Conservation (phyloP, 805 yeast genomes). For the Spencermartinsiella europaea region DNA sequence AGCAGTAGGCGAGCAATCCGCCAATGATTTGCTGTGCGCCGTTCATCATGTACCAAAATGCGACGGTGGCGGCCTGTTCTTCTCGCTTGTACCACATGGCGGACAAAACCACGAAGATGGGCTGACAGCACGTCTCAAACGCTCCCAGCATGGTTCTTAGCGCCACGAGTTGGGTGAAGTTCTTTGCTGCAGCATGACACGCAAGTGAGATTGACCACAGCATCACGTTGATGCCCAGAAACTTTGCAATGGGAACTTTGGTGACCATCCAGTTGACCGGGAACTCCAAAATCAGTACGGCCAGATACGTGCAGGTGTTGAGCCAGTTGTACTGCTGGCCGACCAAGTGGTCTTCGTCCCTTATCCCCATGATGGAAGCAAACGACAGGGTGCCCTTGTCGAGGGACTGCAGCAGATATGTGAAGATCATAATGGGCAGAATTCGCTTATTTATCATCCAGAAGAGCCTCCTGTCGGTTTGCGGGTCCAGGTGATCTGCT, state of each 20-base stretch:
- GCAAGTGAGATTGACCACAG: constrained; percentile 13
- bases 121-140: constrained; percentile 43
- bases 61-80: constrained; percentile 41
- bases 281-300: constrained; percentile 41
- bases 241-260: constrained; percentile 14
- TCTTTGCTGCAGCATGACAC: constrained; percentile 30
- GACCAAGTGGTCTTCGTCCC: constrained; percentile 35
- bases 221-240: constrained; percentile 9
- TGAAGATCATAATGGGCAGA: constrained; percentile 8
- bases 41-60: constrained; percentile 38
- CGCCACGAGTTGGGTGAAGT: constrained; percentile 42
- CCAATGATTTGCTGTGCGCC: constrained; percentile 43
- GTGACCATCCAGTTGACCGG: constrained; percentile 39
- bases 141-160: constrained; percentile 48
- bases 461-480: constrained; percentile 21
- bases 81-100: constrained; percentile 49
- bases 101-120: constrained; percentile 51
- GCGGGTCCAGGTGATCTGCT: constrained; percentile 28
- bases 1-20: constrained; percentile 45
- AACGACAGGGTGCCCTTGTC: constrained; percentile 49
- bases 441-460: constrained; percentile 14
- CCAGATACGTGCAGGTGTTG: constrained; percentile 22
- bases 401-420: constrained; percentile 6
- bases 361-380: constrained; percentile 46
- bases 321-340: constrained; percentile 40